Evolutionary conservation across 176 grass and related monocot species (phyloP).

Genomic region (Dendrocalamus sinicus): DNA sequence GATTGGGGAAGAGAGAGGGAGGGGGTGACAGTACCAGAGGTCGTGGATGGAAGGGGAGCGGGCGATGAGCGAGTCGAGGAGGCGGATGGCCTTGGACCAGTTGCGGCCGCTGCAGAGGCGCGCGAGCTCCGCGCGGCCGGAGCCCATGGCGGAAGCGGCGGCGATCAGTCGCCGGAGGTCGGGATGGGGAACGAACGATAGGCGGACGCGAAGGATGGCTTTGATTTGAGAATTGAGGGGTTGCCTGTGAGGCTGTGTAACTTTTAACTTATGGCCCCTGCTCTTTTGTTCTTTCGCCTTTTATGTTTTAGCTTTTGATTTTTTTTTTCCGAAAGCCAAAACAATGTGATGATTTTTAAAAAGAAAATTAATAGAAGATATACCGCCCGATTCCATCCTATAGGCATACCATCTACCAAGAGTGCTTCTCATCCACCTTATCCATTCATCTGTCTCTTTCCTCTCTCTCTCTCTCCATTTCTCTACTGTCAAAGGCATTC

Average conservation of each 20-base stretch:
- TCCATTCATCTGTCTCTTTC: no score
- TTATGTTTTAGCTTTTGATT: no score
- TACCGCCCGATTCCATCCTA: no score
- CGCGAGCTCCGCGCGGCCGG: conserved; percentile 79
- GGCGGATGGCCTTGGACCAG: conserved; percentile 98
- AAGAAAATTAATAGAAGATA: no score
- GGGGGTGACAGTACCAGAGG: conserved; percentile 60
- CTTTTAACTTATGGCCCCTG: neutral
- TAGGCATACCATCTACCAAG: no score
- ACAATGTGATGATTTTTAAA: no score
- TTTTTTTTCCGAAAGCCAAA: no score
- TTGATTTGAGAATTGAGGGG: conserved; percentile 47
- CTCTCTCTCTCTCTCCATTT: no score
- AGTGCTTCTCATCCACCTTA: no score
- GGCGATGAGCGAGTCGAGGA: conserved; percentile 75
- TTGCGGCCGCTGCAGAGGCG: conserved; percentile 74
- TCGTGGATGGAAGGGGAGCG: conserved; percentile 83
- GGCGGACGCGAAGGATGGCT: conserved; percentile 48
- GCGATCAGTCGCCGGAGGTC: conserved; percentile 41
- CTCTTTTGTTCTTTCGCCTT: no score
- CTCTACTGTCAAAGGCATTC: no score
- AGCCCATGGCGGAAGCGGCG: conserved; percentile 47
- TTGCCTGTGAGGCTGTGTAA: neutral
- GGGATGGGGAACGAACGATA: conserved; percentile 34
- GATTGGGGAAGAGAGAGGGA: neutral